Conservation (phyloP, 768 basidiomycete species). For the Termitomyces sp. region DNA sequence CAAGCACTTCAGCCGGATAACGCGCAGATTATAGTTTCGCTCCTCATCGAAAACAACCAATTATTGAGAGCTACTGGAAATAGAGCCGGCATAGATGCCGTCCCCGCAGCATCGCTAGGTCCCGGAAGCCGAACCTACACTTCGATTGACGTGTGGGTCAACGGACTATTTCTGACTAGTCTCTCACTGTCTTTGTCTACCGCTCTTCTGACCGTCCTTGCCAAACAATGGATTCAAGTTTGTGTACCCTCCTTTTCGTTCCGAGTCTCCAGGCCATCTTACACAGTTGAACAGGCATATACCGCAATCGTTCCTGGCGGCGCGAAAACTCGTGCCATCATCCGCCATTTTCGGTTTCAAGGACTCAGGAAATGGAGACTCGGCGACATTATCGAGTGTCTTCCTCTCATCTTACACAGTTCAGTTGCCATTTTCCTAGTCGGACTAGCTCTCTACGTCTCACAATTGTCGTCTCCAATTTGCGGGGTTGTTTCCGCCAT, state of each 20-base stretch:
- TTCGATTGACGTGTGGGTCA: background rate
- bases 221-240: background rate
- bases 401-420: background rate
- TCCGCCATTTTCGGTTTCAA: background rate
- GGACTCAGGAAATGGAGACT: background rate
- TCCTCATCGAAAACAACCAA: background rate
- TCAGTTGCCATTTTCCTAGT: background rate
- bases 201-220: background rate
- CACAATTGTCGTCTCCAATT: background rate
- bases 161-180: background rate
- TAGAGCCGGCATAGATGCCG: background rate
- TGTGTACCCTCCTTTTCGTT: background rate
- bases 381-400: background rate
- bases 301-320: background rate
- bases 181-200: background rate
- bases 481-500: background rate
- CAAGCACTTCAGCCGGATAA: too few species aligned
- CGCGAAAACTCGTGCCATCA: background rate
- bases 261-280: background rate
- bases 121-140: background rate
- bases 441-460: background rate
- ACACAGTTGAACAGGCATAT: background rate
- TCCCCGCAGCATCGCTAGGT: background rate
- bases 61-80: background rate
- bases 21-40: background rate